Conservation (phyloP, 352 stramenopile species). For the Phytophthora pisi region DNA sequence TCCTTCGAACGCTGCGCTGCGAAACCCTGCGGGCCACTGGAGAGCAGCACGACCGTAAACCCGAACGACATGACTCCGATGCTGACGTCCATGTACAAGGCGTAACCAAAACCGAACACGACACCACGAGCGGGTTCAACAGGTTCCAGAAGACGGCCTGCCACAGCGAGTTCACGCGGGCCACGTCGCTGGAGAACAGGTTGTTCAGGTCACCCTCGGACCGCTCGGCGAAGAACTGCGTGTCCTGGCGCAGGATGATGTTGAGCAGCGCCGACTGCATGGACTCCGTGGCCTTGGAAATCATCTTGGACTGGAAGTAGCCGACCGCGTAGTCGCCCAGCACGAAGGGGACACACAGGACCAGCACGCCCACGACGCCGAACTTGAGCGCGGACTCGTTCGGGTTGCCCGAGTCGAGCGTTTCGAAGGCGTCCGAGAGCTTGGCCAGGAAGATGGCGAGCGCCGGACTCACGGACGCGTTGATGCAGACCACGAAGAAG, state of each 20-base stretch:
- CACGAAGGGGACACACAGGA: slow-evolving; percentile 82
- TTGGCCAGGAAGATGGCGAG: slow-evolving; percentile 78
- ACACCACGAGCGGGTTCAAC: slow-evolving; percentile 81
- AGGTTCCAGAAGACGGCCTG: slow-evolving; percentile 91
- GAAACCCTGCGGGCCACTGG: slow-evolving; percentile 84
- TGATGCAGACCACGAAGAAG: slow-evolving; percentile 84
- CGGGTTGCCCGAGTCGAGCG: slow-evolving; percentile 37
- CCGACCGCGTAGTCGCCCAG: slow-evolving; percentile 87
- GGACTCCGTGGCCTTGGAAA: slow-evolving; percentile 83
- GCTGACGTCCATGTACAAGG: slow-evolving; percentile 80
- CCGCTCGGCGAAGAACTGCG: slow-evolving; percentile 81
- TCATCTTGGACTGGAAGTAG: slow-evolving; percentile 93
- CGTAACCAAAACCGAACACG: slow-evolving; percentile 85
- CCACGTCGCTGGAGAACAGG: slow-evolving; percentile 86
- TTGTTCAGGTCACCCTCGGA: slow-evolving; percentile 91
- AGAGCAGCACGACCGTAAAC: slow-evolving; percentile 81
- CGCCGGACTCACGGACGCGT: slow-evolving; percentile 79
- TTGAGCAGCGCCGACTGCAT: slow-evolving; percentile 77
- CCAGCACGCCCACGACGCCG: slow-evolving; percentile 77
- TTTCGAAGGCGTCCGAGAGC: slow-evolving; percentile 78
- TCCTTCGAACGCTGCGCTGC: slow-evolving; percentile 84
- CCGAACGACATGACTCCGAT: slow-evolving; percentile 86
- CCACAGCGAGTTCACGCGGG: slow-evolving; percentile 86
- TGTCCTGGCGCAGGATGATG: slow-evolving; percentile 84
- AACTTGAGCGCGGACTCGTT: slow-evolving; percentile 66